Conservation (phyloP, 495 filamentous ascomycete genomes). For the Viridothelium virens region DNA sequence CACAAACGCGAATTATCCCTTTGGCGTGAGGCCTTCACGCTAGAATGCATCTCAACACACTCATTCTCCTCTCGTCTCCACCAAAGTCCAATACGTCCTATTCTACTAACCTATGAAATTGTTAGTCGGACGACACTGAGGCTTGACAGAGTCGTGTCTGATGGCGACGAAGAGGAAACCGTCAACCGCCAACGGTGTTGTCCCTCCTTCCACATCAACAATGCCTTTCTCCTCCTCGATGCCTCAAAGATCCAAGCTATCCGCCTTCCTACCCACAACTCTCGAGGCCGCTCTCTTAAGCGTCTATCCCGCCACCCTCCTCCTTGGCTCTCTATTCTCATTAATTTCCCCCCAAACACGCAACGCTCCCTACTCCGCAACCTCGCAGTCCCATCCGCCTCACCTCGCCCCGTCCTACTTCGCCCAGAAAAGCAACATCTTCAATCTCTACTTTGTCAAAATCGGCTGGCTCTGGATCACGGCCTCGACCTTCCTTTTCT, state of each 20-base stretch:
- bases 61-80: no score
- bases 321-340: conserved; percentile 73
- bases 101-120: no score
- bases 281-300: conserved; percentile 53
- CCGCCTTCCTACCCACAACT: conserved; percentile 52
- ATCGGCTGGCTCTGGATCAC: conserved; percentile 89
- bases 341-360: conserved; percentile 63
- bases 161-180: conserved; percentile 5
- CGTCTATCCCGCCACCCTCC: conserved; percentile 68
- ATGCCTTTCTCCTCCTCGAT: not conserved
- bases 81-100: no score
- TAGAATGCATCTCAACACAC: not conserved
- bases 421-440: conserved; percentile 79
- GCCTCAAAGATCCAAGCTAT: conserved; percentile 25
- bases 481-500: conserved; percentile 54
- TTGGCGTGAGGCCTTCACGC: not conserved
- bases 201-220: not conserved
- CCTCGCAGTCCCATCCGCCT: conserved; percentile 50
- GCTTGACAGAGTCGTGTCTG: not conserved
- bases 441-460: conserved; percentile 91
- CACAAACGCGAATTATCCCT: not conserved
- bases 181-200: not conserved
- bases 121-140: no score
- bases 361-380: conserved; percentile 48
- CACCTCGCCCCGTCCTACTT: conserved; percentile 73